Percentiles rank a stretch among this genome's conserved stretches.
Conservation (phyloP, 23 red algal species). For the Cyanidiococcus yangmingshanensis region DNA sequence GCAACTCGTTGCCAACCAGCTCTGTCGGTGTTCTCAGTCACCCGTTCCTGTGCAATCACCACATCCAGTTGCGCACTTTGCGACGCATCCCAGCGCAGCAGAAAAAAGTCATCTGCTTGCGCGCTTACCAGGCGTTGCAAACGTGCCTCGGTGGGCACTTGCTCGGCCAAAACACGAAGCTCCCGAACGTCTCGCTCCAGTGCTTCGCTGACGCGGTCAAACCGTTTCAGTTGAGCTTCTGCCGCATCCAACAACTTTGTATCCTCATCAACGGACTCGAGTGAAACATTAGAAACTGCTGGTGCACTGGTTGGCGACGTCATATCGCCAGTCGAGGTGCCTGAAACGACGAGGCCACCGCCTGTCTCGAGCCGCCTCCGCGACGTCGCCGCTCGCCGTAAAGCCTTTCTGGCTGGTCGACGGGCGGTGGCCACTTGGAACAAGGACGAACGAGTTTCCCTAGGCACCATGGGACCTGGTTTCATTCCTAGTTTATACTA, state of each 20-base stretch:
- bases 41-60: not conserved
- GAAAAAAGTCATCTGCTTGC: not conserved
- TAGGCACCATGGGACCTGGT: too few species aligned
- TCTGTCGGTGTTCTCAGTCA: not conserved
- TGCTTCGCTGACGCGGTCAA: not conserved
- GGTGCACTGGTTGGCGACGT: not conserved
- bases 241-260: not conserved
- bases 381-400: too few species aligned
- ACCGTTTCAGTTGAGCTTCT: not conserved
- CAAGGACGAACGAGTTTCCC: too few species aligned
- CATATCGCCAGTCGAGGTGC: too few species aligned
- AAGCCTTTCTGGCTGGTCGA: too few species aligned
- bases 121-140: not conserved
- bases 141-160: not conserved
- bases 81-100: not conserved
- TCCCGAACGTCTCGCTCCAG: not conserved
- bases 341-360: too few species aligned
- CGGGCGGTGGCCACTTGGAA: too few species aligned
- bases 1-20: not conserved
- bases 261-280: not conserved
- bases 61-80: not conserved
- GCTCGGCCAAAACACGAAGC: not conserved
- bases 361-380: too few species aligned
- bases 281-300: not conserved
- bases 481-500: too few species aligned